phyloP scores from a whole-genome alignment of 805 yeast species.

The Sugiyamaella marilandica region DNA sequence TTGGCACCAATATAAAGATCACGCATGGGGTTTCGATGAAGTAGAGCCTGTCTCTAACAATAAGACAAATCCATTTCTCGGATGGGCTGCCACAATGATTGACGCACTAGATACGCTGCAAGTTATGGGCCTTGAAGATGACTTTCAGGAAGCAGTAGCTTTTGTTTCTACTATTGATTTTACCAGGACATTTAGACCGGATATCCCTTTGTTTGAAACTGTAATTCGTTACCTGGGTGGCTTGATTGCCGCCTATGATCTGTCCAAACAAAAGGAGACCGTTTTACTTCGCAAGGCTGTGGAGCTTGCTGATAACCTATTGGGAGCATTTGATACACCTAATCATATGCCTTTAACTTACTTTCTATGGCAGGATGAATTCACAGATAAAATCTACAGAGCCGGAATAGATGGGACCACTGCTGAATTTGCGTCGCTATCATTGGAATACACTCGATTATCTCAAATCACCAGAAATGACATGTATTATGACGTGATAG shows the following conservation, averaged over 20 bases:
- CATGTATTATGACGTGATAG: constrained; percentile 47
- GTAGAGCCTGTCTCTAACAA: constrained; percentile 36
- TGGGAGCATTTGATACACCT: constrained; percentile 57
- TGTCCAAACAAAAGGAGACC: constrained; percentile 35
- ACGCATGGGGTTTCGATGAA: constrained; percentile 47
- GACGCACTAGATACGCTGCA: constrained; percentile 50
- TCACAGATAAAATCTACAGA: constrained; percentile 19
- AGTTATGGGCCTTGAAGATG: constrained; percentile 40
- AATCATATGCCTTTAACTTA: constrained; percentile 48
- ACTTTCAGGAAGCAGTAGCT: constrained; percentile 37
- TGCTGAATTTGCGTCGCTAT: constrained; percentile 47
- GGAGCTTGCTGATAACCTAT: constrained; percentile 44
- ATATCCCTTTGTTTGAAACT: constrained; percentile 48
- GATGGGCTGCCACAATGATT: constrained; percentile 50
- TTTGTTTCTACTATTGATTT: constrained; percentile 39
- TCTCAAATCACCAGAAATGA: constrained; percentile 47
- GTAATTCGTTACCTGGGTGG: constrained; percentile 52
- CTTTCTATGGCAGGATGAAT: constrained; percentile 38
- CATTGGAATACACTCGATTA: constrained; percentile 49
- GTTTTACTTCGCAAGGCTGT: constrained; percentile 39
- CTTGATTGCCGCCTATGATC: constrained; percentile 47
- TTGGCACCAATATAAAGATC: constrained; percentile 42
- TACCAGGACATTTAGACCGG: constrained; percentile 36
- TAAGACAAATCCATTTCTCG: constrained; percentile 39
- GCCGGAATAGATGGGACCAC: constrained; percentile 32